Conservation (phyloP, 2,329 filamentous ascomycete genomes). For the Calonectria leucothoes region DNA sequence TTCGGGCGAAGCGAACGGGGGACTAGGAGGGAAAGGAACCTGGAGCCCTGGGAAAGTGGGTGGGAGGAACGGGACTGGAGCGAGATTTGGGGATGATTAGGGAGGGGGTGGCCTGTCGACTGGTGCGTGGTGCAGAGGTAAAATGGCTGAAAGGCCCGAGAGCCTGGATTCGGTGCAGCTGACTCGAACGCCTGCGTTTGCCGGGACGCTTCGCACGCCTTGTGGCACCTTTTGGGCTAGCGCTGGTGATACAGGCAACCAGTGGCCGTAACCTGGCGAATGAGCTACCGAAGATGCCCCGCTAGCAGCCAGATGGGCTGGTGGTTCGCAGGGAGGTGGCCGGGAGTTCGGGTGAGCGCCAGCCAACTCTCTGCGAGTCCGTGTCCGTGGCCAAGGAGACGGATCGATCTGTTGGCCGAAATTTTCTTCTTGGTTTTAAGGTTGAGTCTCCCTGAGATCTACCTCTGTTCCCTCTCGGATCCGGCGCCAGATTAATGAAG, state of each 20-base stretch:
- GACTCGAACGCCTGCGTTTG: constrained; percentile 38
- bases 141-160: constrained; percentile 39
- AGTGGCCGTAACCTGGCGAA: constrained; percentile 20
- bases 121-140: constrained; percentile 15
- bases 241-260: neutral
- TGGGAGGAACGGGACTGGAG: constrained; percentile 6
- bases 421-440: neutral
- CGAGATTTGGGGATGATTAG: constrained; percentile 8
- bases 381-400: constrained; percentile 39
- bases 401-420: constrained; percentile 22
- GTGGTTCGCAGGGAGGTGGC: constrained; percentile 25
- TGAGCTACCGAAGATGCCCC: constrained; percentile 19
- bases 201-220: constrained; percentile 22
- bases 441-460: constrained; percentile 5
- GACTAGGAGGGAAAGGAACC: neutral
- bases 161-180: constrained; percentile 43
- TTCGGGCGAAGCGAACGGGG: constrained; percentile 14
- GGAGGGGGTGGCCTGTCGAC: neutral
- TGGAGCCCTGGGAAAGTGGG: constrained; percentile 5
- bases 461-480: neutral
- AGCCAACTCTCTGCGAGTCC: constrained; percentile 8
- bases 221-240: constrained; percentile 7
- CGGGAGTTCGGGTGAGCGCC: constrained; percentile 14
- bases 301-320: constrained; percentile 25
- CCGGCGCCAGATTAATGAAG: neutral